phyloP scores from a whole-genome alignment of 768 basidiomycete genomes.

The Phallus indusiatus region DNA sequence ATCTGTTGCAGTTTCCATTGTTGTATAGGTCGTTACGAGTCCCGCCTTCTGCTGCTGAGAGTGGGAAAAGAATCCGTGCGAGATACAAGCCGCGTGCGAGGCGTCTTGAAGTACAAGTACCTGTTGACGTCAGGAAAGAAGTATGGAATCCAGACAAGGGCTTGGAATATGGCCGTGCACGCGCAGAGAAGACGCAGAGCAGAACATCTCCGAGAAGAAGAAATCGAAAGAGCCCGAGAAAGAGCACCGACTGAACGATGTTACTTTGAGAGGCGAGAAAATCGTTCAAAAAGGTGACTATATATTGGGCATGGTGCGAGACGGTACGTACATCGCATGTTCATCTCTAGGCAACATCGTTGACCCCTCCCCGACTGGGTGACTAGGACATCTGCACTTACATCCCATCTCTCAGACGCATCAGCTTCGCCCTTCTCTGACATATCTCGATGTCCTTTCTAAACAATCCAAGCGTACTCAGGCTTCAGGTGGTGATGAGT shows the following conservation, averaged over 20 bases:
- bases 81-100: slow-evolving; percentile 56
- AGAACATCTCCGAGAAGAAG: slow-evolving; percentile 16
- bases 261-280: slow-evolving; percentile 65
- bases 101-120: slow-evolving; percentile 69
- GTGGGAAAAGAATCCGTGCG: slow-evolving; percentile 70
- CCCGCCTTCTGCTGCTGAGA: slow-evolving; percentile 62
- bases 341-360: slow-evolving; percentile 1
- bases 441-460: slow-evolving; percentile 66
- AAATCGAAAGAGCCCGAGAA: slow-evolving; percentile 36
- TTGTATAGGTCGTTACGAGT: slow-evolving; percentile 62
- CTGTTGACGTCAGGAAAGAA: slow-evolving; percentile 69
- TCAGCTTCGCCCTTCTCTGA: slow-evolving; percentile 74
- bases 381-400: slow-evolving; percentile 58
- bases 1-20: slow-evolving; percentile 77
- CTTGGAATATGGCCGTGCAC: slow-evolving; percentile 53
- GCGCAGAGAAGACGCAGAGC: slow-evolving; percentile 73
- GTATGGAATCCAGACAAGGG: slow-evolving; percentile 74
- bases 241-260: slow-evolving; percentile 57
- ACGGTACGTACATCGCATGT: slow-evolving; percentile 38
- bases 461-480: slow-evolving; percentile 48
- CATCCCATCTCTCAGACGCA: slow-evolving; percentile 72
- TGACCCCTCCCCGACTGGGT: slow-evolving; percentile 6
- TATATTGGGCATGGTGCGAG: slow-evolving; percentile 68
- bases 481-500: slow-evolving; percentile 26
- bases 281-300: slow-evolving; percentile 55